phyloP scores from a whole-genome alignment of 495 filamentous ascomycete species.

The Polyplosphaeria fusca region DNA sequence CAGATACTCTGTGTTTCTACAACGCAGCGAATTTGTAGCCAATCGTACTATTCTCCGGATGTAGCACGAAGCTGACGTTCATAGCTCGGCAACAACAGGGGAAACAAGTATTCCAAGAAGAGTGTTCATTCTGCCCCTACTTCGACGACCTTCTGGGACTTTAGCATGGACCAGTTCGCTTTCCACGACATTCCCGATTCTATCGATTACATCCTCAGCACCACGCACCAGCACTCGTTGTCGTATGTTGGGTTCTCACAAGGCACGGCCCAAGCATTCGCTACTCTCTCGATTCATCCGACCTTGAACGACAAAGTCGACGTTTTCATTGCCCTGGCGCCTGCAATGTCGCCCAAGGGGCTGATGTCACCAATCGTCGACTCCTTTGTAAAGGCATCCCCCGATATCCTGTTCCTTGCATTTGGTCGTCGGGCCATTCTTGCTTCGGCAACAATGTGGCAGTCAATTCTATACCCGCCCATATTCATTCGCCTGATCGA shows the following conservation, averaged over 20 bases:
- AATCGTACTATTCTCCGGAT: neutral
- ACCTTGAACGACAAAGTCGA: constrained; percentile 89
- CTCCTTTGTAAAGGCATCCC: constrained; percentile 88
- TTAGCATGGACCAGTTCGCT: constrained; percentile 96
- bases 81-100: constrained; percentile 89
- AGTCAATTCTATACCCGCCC: constrained; percentile 89
- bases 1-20: constrained; percentile 1
- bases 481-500: constrained; percentile 91
- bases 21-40: neutral
- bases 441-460: constrained; percentile 94
- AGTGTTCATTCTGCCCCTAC: constrained; percentile 69
- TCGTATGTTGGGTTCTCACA: constrained; percentile 97
- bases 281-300: constrained; percentile 89
- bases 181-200: constrained; percentile 96
- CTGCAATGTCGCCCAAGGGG: constrained; percentile 94
- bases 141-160: constrained; percentile 85
- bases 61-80: constrained; percentile 5
- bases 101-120: constrained; percentile 99
- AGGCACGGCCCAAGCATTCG: constrained; percentile 94
- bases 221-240: constrained; percentile 77
- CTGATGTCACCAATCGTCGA: constrained; percentile 84
- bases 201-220: constrained; percentile 84
- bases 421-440: constrained; percentile 95
- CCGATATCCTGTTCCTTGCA: constrained; percentile 85
- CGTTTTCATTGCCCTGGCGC: constrained; percentile 95